phyloP scores from a whole-genome alignment of 2,329 filamentous ascomycete species.

The Hypoxylon sp. region DNA sequence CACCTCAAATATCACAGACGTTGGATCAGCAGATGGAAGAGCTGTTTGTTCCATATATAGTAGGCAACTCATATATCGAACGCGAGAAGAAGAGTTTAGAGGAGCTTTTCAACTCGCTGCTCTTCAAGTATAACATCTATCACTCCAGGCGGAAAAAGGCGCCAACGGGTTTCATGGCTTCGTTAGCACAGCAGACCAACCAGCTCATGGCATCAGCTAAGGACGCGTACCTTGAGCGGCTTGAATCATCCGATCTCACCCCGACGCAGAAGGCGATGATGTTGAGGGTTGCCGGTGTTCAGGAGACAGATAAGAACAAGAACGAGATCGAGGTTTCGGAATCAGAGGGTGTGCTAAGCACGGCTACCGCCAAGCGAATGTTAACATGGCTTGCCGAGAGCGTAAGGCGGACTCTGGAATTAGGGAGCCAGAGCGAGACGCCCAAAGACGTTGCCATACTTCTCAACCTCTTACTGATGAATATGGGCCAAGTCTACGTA shows the following conservation, averaged over 20 bases:
- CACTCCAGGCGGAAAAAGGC: conserved; percentile 88
- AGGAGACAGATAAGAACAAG: conserved; percentile 77
- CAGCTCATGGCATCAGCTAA: conserved; percentile 88
- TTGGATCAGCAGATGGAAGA: conserved; percentile 80
- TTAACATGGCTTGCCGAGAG: conserved; percentile 96
- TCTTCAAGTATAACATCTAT: conserved; percentile 98
- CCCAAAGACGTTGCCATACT: conserved; percentile 92
- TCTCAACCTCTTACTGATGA: conserved; percentile 81
- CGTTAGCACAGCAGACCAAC: conserved; percentile 86
- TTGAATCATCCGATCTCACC: conserved; percentile 89
- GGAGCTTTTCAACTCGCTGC: conserved; percentile 85
- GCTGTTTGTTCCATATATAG: conserved; percentile 75
- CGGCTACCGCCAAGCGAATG: conserved; percentile 96
- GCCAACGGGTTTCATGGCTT: conserved; percentile 90
- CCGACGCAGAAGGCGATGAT: conserved; percentile 90
- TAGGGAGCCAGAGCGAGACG: conserved; percentile 87
- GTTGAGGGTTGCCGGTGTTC: conserved; percentile 84
- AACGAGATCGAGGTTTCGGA: conserved; percentile 91
- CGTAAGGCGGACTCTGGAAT: conserved; percentile 87
- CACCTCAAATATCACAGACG: conserved; percentile 82
- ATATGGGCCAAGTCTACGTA: conserved; percentile 85
- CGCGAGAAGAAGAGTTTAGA: conserved; percentile 75
- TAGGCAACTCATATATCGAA: conserved; percentile 75
- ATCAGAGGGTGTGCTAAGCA: conserved; percentile 82
- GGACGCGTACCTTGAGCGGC: conserved; percentile 87